Conservation (phyloP, 2,329 filamentous ascomycete species). For the Microdochium nivale region DNA sequence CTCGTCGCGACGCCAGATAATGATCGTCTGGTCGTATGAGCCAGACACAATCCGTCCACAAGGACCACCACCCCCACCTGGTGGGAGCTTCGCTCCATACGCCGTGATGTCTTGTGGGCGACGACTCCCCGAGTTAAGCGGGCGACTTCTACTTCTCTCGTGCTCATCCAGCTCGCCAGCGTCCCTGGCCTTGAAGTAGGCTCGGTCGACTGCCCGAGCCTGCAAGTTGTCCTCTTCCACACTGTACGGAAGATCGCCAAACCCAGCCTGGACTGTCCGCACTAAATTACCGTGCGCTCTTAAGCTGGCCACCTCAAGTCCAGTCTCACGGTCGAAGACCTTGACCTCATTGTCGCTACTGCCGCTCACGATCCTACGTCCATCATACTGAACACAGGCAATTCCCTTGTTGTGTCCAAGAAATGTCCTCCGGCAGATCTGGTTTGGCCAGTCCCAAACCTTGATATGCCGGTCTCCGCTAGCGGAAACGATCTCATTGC, state of each 20-base stretch:
- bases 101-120: conserved; percentile 69
- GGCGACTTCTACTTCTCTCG: conserved; percentile 24
- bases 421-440: conserved; percentile 67
- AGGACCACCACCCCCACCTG: conserved; percentile 78
- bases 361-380: conserved; percentile 84
- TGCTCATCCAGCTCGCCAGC: conserved; percentile 37
- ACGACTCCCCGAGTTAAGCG: conserved; percentile 62
- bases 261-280: conserved; percentile 89
- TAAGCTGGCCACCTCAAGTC: conserved; percentile 82
- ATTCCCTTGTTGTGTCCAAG: conserved; percentile 91
- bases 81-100: conserved; percentile 78
- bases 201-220: conserved; percentile 63
- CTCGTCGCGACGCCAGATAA: conserved; percentile 84
- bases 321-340: conserved; percentile 81
- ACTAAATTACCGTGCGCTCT: conserved; percentile 78
- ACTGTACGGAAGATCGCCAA: conserved; percentile 79
- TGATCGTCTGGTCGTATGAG: conserved; percentile 91
- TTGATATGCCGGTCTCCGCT: conserved; percentile 92
- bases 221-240: conserved; percentile 64
- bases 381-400: conserved; percentile 95
- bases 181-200: conserved; percentile 57
- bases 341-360: conserved; percentile 95
- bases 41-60: conserved; percentile 96
- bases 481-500: conserved; percentile 82
- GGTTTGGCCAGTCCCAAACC: conserved; percentile 83